Evolutionary conservation across 2,329 filamentous ascomycete genomes (phyloP).

Genomic region (Grosmannia serpens): DNA sequence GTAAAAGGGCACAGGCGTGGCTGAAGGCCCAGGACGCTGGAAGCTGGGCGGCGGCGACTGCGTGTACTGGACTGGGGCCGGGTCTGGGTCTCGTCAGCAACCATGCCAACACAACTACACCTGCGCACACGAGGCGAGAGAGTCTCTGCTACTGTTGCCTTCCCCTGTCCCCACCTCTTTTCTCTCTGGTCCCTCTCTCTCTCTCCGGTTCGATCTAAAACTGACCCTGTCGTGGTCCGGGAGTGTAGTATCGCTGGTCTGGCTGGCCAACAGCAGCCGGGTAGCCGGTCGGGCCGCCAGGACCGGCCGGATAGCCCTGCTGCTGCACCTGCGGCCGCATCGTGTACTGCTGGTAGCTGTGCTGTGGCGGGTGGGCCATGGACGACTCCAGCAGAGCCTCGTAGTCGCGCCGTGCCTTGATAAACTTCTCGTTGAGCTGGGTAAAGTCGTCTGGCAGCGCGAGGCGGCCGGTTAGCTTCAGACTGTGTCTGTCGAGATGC

Average conservation of each 20-base stretch:
- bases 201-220: background rate
- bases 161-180: background rate
- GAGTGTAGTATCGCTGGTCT: constrained; percentile 57
- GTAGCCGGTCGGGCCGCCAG: background rate
- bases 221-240: constrained; percentile 30
- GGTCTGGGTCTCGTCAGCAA: background rate
- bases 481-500: too few relatives aligned
- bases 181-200: background rate
- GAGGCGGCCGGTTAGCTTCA: background rate
- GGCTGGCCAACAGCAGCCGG: constrained; percentile 30
- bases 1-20: constrained; percentile 56
- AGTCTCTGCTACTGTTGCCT: background rate
- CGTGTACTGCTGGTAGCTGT: constrained; percentile 60
- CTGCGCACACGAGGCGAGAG: background rate
- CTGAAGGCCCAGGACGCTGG: constrained; percentile 38
- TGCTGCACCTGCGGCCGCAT: constrained; percentile 37
- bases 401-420: constrained; percentile 94
- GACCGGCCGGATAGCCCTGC: constrained; percentile 28
- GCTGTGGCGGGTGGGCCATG: constrained; percentile 85
- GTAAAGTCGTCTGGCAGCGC: constrained; percentile 75
- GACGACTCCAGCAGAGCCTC: constrained; percentile 91
- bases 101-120: background rate
- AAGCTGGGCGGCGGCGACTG: constrained; percentile 42
- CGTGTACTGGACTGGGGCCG: constrained; percentile 34
- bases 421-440: constrained; percentile 97